These are phyloP conservation scores for Fabrea salina DNA, from an alignment of 169 alveolate genomes.

Conservation along the genomic window DNA sequence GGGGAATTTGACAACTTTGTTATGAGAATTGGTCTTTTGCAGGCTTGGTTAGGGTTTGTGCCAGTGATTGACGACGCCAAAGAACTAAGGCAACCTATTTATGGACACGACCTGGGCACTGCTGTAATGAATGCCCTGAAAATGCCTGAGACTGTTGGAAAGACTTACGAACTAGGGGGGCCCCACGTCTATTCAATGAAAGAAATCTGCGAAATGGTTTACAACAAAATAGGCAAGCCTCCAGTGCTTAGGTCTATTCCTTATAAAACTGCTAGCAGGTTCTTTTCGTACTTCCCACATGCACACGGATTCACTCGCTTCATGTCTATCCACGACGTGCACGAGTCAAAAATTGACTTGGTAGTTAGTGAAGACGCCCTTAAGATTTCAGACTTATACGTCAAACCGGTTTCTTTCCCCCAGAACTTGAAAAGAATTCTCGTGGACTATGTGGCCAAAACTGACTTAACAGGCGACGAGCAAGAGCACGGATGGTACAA, in stretches of 20 bases:
- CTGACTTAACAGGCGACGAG: neutral
- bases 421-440: neutral
- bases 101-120: slow-evolving; percentile 40
- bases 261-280: slow-evolving; percentile 2
- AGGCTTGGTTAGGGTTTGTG: neutral
- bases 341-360: neutral
- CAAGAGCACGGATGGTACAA: neutral
- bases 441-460: slow-evolving; percentile 1
- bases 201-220: slow-evolving; percentile 49
- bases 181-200: slow-evolving; percentile 48
- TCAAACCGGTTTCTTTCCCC: slow-evolving; percentile 27
- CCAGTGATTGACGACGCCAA: slow-evolving; percentile 47
- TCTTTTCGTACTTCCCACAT: neutral
- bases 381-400: neutral
- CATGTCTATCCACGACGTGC: neutral
- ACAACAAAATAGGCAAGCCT: slow-evolving; percentile 43
- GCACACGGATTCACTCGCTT: neutral
- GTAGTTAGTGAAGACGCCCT: slow-evolving; percentile 11
- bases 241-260: slow-evolving; percentile 39
- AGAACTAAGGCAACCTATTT: slow-evolving; percentile 53
- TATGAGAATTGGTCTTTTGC: neutral
- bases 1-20: slow-evolving; percentile 11
- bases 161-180: slow-evolving; percentile 60
- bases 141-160: slow-evolving; percentile 50
- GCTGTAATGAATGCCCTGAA: slow-evolving; percentile 43